Base-by-base conservation (phyloP, 2,329 filamentous ascomycete species). In the Fusarium sp. region DNA sequence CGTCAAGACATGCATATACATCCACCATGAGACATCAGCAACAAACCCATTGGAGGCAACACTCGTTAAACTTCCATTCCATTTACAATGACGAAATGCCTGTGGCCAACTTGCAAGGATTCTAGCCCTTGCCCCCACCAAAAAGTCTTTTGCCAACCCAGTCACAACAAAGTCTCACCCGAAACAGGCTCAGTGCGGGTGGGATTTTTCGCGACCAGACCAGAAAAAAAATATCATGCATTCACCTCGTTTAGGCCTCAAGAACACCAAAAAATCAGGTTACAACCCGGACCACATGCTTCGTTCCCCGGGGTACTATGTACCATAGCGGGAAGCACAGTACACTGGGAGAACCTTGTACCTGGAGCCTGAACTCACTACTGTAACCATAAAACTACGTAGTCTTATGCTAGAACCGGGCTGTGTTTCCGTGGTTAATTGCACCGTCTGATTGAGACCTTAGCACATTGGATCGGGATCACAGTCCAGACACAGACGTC, bases 61-160 rank as follows among this genome's bases (percentile, higher is more conserved):
- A 23, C 23, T 23, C 23, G 4, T 23, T 30, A 30, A 30, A 8
- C 30, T 30, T 30, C 30, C 46, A 37, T 36, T 36, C 49, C 40
- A 62, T 37, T 23, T 56, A 69, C 71, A 67, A 73, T 71, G 72
- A 72, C 72, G 71, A 62, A 67, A 70, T 71, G 54, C 52, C 57
- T 70, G 62, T 73, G 67, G 64, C 59, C 66, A 47, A 50, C 31
- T 41, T 44, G 54, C 60, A 72, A 65, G 69, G 69, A 67, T 62
- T 64, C 52, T 44, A 69, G 62, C 69, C 62, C 61, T 37, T 65
- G 72, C 59, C 65, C 71, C 71, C 62, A 68, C 71, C 62, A 68
- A 45, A 60, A 49, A 61, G 44, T 45, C 54, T 41, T 60, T n/a
- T 26, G 37, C 38, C 26, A 62, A 37, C 36, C 64, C 64, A 67